phyloP scores from a whole-genome alignment of 73 alveolate species.

The Halteria grandinella region DNA sequence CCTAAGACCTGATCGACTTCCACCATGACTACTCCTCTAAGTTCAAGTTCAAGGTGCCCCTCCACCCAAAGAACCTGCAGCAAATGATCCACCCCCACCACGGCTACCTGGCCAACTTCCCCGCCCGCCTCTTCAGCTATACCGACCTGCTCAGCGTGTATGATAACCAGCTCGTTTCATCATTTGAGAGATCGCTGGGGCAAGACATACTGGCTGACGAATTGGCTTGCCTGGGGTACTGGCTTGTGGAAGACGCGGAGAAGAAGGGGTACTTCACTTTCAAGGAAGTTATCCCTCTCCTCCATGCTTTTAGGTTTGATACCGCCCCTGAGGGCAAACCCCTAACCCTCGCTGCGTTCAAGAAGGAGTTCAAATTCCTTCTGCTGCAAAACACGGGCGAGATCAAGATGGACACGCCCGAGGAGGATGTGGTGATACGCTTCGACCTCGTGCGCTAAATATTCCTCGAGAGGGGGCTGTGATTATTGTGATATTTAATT shows the following conservation, averaged over 20 bases:
- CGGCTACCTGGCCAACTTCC: constrained; percentile 56
- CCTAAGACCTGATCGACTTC: constrained; percentile 55
- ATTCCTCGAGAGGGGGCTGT: constrained; percentile 53
- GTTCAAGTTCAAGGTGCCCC: constrained; percentile 61
- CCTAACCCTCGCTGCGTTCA: constrained; percentile 20
- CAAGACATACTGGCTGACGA: constrained; percentile 68
- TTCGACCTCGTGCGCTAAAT: constrained; percentile 46
- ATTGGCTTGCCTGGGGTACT: constrained; percentile 59
- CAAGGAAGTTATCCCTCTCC: constrained; percentile 37
- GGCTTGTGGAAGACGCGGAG: constrained; percentile 60
- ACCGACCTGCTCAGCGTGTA: constrained; percentile 59
- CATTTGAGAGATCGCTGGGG: constrained; percentile 68
- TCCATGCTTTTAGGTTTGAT: constrained; percentile 33
- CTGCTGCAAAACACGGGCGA: constrained; percentile 40
- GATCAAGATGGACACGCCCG: constrained; percentile 1
- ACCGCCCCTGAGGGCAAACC: constrained; percentile 14
- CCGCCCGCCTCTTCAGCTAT: constrained; percentile 40
- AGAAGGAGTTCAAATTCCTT: constrained; percentile 28
- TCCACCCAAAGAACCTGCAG: constrained; percentile 61
- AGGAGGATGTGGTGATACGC: constrained; percentile 13
- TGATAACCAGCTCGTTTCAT: constrained; percentile 60
- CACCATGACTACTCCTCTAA: constrained; percentile 53
- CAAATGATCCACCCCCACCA: constrained; percentile 70
- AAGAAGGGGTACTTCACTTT: constrained; percentile 57
- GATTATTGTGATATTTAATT: too few relatives aligned